These are phyloP conservation scores for Lentinula sp. DNA, from an alignment of 768 basidiomycete species.

Conservation along the genomic window DNA sequence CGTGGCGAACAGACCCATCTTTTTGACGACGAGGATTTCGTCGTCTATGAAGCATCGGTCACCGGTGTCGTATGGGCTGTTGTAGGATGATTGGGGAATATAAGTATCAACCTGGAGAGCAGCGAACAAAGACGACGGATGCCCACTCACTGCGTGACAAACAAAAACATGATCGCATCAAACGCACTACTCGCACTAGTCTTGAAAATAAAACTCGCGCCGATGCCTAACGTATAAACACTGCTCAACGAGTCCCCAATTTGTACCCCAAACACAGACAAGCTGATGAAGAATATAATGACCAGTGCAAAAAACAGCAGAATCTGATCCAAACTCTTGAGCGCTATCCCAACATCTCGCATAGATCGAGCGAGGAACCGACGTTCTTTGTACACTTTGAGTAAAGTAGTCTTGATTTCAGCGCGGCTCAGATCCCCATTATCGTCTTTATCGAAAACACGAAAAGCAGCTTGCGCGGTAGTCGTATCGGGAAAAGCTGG, in stretches of 20 bases:
- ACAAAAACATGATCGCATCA: constrained; percentile 77
- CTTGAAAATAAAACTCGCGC: constrained; percentile 79
- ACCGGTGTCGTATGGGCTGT: constrained; percentile 74
- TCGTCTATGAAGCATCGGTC: constrained; percentile 77
- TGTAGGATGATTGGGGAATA: background rate
- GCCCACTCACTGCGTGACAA: constrained; percentile 70
- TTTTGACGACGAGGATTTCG: constrained; percentile 71
- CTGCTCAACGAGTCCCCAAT: constrained; percentile 63
- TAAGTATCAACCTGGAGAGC: too few species aligned
- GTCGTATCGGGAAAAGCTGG: constrained; percentile 57
- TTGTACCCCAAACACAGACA: constrained; percentile 67
- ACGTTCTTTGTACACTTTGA: constrained; percentile 75
- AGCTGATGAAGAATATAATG: constrained; percentile 65
- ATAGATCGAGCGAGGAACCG: constrained; percentile 70
- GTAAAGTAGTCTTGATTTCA: constrained; percentile 66
- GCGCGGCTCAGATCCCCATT: constrained; percentile 71
- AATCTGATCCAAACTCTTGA: constrained; percentile 58
- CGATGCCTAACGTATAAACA: constrained; percentile 67
- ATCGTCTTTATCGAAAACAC: constrained; percentile 68
- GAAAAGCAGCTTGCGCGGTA: constrained; percentile 62
- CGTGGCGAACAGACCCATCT: constrained; percentile 77
- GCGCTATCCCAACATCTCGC: constrained; percentile 66
- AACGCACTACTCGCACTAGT: constrained; percentile 65
- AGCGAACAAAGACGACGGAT: background rate
- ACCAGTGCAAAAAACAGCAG: constrained; percentile 57